Evolutionary conservation across 768 basidiomycete species (phyloP).

Genomic region (Pulveroboletus sp.): DNA sequence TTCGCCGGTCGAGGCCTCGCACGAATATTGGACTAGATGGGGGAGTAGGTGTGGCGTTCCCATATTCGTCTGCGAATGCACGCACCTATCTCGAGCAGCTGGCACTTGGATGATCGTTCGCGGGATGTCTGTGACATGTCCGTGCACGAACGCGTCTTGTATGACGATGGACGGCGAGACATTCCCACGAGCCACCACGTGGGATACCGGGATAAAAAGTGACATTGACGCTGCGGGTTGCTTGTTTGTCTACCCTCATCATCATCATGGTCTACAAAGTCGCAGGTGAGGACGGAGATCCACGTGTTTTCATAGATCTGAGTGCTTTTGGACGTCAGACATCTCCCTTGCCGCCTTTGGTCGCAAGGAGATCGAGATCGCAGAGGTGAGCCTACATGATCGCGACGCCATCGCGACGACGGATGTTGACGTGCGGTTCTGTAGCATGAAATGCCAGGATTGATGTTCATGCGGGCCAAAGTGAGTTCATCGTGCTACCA

Average conservation of each 20-base stretch:
- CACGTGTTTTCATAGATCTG: not conserved
- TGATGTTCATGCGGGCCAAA: conserved; percentile 90
- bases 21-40: conserved; percentile 55
- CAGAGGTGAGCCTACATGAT: conserved; percentile 69
- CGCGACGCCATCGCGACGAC: conserved; percentile 11
- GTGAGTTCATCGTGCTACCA: conserved; percentile 35
- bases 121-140: conserved; percentile 5
- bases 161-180: not conserved
- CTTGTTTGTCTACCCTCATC: conserved; percentile 26
- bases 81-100: conserved; percentile 56
- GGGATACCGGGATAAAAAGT: conserved; percentile 31
- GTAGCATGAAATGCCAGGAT: conserved; percentile 91
- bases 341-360: conserved; percentile 98
- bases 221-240: conserved; percentile 16
- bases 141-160: not conserved
- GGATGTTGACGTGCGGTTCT: conserved; percentile 9
- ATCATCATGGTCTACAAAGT: conserved; percentile 81
- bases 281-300: conserved; percentile 51
- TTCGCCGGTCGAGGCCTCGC: conserved; percentile 36
- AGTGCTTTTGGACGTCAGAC: conserved; percentile 41
- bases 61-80: not conserved
- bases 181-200: conserved; percentile 33
- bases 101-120: too few relatives aligned
- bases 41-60: conserved; percentile 5
- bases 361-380: conserved; percentile 99